Evolutionary conservation across 352 stramenopile species (phyloP), one percentile per base, ranked within the genome.

Genomic region (Thraustochytrium sp.): DNA sequence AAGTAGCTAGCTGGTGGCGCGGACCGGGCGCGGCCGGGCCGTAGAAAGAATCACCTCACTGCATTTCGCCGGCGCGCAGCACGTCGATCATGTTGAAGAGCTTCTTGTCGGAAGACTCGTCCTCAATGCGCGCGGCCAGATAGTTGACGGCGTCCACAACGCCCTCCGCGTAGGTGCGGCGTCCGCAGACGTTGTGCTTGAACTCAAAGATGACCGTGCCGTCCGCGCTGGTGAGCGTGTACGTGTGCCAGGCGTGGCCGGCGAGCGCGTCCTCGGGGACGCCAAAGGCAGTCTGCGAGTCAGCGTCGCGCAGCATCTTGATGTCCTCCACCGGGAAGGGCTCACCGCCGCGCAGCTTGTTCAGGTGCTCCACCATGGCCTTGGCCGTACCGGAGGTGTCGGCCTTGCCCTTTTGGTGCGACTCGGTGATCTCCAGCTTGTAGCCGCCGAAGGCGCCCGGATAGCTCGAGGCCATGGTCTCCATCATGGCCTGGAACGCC

Each of bases 21-120:
- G n/a, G n/a, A n/a, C n/a, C n/a, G n/a, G n/a, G n/a, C 49, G 26
- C 26, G 49, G 26, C 26, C 18, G 26, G 49, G 26, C 26, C 26
- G 49, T 55, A 26, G 49, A 55, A 23, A 55, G 18, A 26, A 18
- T 26, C n/a, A n/a, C n/a, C n/a, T 63, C 54, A 92, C 78, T 92
- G 87, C 83, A 96, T 88, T 23, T 87, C 90, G 44, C 91, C 91
- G 46, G 86, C 88, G 85, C 92, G 84, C 8, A 96, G 86, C 0
- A 96, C 92, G 86, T 96, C 91, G 85, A 95, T 93, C 91, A 96
- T 96, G 54, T 87, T 91, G 84, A 90, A 95, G 9, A 95, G 86
- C 65, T 87, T 89, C 48, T 91, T 92, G 42, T 92, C 87, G 40
- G 80, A 85, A 54, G 86, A 84, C 49, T 72, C 84, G 65, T 65